These are phyloP conservation scores for Schrenkiella parvula DNA, from an alignment of 345 rosid genomes.

Conservation along the genomic window DNA sequence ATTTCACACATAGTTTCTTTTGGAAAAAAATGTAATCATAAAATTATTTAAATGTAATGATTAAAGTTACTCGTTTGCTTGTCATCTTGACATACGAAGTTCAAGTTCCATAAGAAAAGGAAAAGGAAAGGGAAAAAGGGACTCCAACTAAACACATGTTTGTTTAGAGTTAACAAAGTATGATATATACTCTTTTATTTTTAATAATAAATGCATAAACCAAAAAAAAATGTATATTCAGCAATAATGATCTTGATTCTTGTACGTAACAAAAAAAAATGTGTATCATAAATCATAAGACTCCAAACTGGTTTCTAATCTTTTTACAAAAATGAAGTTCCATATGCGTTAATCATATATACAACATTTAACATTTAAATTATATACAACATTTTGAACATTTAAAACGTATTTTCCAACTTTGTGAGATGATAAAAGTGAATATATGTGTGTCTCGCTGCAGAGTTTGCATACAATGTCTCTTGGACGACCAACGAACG, in stretches of 20 bases:
- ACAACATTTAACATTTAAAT: no score
- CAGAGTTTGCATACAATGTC: conserved; percentile 1
- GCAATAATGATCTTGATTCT: background rate
- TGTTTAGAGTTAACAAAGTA: no score
- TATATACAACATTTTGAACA: background rate
- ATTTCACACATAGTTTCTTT: background rate
- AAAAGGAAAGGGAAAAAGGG: background rate
- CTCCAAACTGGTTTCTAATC: background rate
- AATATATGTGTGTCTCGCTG: background rate
- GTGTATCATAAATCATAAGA: background rate
- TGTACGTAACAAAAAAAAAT: background rate
- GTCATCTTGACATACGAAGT: background rate
- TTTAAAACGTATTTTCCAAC: background rate
- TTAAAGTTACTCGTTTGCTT: background rate
- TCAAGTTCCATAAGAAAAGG: background rate
- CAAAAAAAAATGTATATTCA: no score
- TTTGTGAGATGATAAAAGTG: background rate
- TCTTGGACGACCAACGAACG: conserved; percentile 40
- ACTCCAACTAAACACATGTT: background rate
- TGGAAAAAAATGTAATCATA: background rate
- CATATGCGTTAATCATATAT: no score
- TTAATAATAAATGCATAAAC: background rate
- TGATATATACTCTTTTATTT: no score
- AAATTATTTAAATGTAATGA: background rate
- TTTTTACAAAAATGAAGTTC: no score